Evolutionary conservation across 768 basidiomycete genomes (phyloP), one percentile per base, ranked within the genome.

Genomic region (Podaxis rugospora): DNA sequence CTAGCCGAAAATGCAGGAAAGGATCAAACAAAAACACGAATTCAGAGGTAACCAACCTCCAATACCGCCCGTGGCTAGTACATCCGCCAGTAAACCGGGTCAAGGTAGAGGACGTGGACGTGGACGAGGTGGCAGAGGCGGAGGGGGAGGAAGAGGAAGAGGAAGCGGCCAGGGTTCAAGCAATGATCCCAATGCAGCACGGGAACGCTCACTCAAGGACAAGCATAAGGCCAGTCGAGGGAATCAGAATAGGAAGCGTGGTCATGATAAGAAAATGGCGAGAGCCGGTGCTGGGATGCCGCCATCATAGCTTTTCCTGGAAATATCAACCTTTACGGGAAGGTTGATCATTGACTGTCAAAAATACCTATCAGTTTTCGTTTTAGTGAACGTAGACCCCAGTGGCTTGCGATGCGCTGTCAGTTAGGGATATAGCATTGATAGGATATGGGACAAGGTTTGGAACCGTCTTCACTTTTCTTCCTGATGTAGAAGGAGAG

Each of bases 261-360:
- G 92, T 0, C 90, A 92, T 67, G 95, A 95, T 71, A 90, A 87
- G 74, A 97, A 97, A 77, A 87, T 95, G 90, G 80, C 83, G 9
- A 82, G 78, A 61, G 83, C 77, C 59, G 90, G 84, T 13, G 72
- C 70, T n/a, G 81, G 77, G 6, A 16, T 61, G 11, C 44, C 35
- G 16, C 74, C 75, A 42, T 60, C 66, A 50, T 65, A 55, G 58
- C 47, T 5, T 23, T 37, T 4, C 32, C 14, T 16, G 4, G 1
- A n/a, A 32, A 32, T 27, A 5, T 25, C 21, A 11, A 16, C 11
- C 46, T 47, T 5, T 47, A n/a, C n/a, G 13, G 14, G n/a, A 42
- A 42, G 40, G 18, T 47, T 49, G 3, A 7, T 3, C 18, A 44
- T 44, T 16, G 0, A 44, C 1, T 44, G n/a, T 44, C 1, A 6